Evolutionary conservation across 2,329 filamentous ascomycete species (phyloP).

Genomic region (Pyrenochaeta sp.): DNA sequence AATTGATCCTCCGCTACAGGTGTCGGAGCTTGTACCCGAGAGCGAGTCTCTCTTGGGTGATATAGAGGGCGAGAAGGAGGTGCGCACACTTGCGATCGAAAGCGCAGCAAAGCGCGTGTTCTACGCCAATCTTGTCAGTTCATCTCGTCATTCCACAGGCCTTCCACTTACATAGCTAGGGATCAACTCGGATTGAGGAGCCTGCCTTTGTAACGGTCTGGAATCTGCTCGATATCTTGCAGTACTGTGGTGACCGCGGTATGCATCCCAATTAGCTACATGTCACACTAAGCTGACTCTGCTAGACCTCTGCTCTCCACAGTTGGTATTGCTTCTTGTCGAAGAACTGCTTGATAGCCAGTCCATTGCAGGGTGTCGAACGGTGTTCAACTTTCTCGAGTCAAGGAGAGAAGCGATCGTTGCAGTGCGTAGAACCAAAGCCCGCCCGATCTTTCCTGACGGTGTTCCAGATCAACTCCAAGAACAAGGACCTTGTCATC

Average conservation of each 20-base stretch:
- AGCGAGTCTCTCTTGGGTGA: conserved; percentile 37
- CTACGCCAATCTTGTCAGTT: conserved; percentile 76
- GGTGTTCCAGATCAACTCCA: conserved; percentile 40
- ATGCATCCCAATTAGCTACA: conserved; percentile 52
- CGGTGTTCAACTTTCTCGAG: conserved; percentile 93
- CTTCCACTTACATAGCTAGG: conserved; percentile 57
- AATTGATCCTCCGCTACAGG: conserved; percentile 56
- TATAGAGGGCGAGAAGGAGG: conserved; percentile 56
- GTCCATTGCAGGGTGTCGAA: conserved; percentile 89
- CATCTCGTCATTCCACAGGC: background rate
- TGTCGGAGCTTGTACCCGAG: conserved; percentile 48
- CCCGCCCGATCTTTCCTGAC: conserved; percentile 29
- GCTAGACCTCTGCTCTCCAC: conserved; percentile 71
- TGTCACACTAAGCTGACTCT: conserved; percentile 8
- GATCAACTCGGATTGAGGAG: conserved; percentile 77
- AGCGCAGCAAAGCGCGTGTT: conserved; percentile 84
- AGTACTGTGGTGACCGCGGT: conserved; percentile 84
- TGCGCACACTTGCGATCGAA: conserved; percentile 75
- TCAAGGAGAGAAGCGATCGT: conserved; percentile 90
- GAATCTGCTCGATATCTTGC: conserved; percentile 93
- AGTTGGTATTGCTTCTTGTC: conserved; percentile 86
- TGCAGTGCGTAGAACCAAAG: conserved; percentile 61
- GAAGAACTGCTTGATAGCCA: conserved; percentile 97
- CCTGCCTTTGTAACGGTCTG: conserved; percentile 84
- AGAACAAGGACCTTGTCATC: conserved; percentile 84